A percentile compares a stretch with the other conserved stretches of the same genome.
These are phyloP conservation scores for Myxozyma neotropica DNA, from an alignment of 805 yeast genomes.

Conservation along the genomic window DNA sequence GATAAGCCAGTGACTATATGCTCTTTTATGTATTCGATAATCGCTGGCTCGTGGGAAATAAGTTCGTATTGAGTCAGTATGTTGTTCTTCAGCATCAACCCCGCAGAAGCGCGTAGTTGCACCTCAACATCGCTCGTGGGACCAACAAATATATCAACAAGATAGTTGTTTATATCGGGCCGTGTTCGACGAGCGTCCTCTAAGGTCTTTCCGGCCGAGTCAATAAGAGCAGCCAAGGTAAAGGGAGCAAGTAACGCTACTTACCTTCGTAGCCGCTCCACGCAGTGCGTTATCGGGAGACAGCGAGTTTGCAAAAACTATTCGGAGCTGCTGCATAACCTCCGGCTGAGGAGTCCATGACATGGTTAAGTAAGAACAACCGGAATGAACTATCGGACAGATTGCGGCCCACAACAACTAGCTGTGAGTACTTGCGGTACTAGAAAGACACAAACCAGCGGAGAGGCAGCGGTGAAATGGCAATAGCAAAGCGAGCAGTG, in stretches of 20 bases:
- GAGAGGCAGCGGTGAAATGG: too few relatives aligned
- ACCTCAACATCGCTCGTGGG: conserved; percentile 52
- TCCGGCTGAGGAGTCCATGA: conserved; percentile 70
- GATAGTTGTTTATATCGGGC: conserved; percentile 80
- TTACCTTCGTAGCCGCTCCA: conserved; percentile 60
- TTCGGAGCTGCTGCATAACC: conserved; percentile 63
- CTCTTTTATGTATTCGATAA: conserved; percentile 52
- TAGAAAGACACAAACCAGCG: too few relatives aligned
- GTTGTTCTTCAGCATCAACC: conserved; percentile 78
- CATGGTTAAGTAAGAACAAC: conserved; percentile 1
- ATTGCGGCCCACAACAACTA: background rate
- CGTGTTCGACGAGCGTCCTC: conserved; percentile 62
- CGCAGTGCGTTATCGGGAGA: conserved; percentile 61
- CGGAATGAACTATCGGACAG: background rate
- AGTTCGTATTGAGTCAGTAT: conserved; percentile 47
- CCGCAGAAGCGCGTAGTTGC: conserved; percentile 82
- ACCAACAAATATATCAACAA: conserved; percentile 65
- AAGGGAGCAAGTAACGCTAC: background rate
- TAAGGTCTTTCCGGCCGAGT: conserved; percentile 51
- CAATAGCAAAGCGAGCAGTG: too few relatives aligned
- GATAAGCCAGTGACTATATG: conserved; percentile 53
- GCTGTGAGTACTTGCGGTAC: background rate
- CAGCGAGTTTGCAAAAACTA: conserved; percentile 70
- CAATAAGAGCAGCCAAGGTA: background rate
- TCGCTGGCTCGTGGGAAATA: conserved; percentile 41